A percentile compares a stretch with the other conserved stretches of the same genome.
Conservation (phyloP, 139 green algal species). For the Marvania coccoides region DNA sequence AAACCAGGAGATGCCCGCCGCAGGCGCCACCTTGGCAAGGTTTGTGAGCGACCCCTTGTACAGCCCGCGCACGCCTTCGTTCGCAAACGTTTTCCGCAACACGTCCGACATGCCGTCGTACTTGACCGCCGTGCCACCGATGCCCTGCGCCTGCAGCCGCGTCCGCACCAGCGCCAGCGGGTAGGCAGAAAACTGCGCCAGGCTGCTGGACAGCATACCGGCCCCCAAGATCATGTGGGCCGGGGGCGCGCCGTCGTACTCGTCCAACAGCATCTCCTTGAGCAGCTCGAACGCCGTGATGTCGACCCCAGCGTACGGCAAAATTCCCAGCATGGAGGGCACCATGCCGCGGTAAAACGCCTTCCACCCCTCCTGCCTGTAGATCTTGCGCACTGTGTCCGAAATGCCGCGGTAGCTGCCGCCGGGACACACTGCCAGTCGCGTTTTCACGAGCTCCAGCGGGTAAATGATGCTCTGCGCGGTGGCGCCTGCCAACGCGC, state of each 20-base stretch:
- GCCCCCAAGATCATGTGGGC: constrained; percentile 62
- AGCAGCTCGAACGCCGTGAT: constrained; percentile 82
- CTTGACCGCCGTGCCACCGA: constrained; percentile 43
- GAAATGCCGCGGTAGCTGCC: constrained; percentile 63
- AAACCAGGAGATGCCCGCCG: constrained; percentile 79
- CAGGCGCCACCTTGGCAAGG: constrained; percentile 81
- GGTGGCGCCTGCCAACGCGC: constrained; percentile 55
- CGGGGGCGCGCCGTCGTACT: constrained; percentile 59
- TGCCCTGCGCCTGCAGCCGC: constrained; percentile 66
- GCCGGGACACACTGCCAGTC: constrained; percentile 61
- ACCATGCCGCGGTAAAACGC: constrained; percentile 75
- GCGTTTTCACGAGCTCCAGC: constrained; percentile 78
- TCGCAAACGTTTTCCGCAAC: constrained; percentile 47
- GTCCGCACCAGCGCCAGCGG: constrained; percentile 78
- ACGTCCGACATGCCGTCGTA: constrained; percentile 79
- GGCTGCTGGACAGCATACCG: constrained; percentile 69
- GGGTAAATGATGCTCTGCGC: constrained; percentile 77
- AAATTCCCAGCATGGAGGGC: constrained; percentile 75
- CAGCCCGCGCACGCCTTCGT: constrained; percentile 66
- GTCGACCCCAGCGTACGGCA: constrained; percentile 85
- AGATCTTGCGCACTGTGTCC: constrained; percentile 41
- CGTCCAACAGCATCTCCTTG: constrained; percentile 66
- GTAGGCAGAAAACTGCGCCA: constrained; percentile 80
- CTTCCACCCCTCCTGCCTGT: constrained; percentile 51
- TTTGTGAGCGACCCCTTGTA: constrained; percentile 82